A percentile compares a stretch with the other conserved stretches of the same genome.
Conservation (phyloP, 139 green algal genomes). For the Chlamydomonas urium region DNA sequence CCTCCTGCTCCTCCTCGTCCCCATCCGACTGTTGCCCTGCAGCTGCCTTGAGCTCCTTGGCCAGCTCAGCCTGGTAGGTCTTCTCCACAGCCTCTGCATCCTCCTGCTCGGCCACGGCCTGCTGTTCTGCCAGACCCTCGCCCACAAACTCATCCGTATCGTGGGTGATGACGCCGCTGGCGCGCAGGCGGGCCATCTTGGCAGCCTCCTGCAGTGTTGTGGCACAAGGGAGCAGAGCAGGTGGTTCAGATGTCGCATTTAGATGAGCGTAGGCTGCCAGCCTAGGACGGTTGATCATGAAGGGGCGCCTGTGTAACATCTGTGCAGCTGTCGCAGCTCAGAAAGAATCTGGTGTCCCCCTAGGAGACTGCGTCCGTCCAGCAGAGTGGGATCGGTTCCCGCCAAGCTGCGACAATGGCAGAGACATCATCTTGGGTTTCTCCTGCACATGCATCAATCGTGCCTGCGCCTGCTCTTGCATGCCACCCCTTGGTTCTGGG, state of each 20-base stretch:
- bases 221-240: too few species aligned
- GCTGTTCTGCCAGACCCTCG: constrained; percentile 6
- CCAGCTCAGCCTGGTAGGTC: constrained; percentile 59
- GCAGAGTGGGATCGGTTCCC: too few species aligned
- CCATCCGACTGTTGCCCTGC: constrained; percentile 12
- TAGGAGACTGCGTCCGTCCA: too few species aligned
- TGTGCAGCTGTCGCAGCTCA: too few species aligned
- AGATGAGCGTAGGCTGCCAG: too few species aligned
- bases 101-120: constrained; percentile 10
- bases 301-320: too few species aligned
- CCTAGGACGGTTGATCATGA: too few species aligned
- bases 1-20: background rate
- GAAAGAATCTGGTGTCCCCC: too few species aligned
- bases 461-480: background rate
- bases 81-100: constrained; percentile 43
- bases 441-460: background rate
- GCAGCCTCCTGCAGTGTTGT: constrained; percentile 71
- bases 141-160: constrained; percentile 24
- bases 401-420: too few species aligned
- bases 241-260: too few species aligned
- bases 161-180: constrained; percentile 35
- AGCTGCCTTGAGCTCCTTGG: constrained; percentile 53
- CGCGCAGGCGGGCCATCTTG: constrained; percentile 42
- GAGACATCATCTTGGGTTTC: too few species aligned
- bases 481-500: background rate